Evolutionary conservation across 768 basidiomycete species (phyloP), one percentile per base, ranked within the genome.

Genomic region (Wakefieldia striispora): DNA sequence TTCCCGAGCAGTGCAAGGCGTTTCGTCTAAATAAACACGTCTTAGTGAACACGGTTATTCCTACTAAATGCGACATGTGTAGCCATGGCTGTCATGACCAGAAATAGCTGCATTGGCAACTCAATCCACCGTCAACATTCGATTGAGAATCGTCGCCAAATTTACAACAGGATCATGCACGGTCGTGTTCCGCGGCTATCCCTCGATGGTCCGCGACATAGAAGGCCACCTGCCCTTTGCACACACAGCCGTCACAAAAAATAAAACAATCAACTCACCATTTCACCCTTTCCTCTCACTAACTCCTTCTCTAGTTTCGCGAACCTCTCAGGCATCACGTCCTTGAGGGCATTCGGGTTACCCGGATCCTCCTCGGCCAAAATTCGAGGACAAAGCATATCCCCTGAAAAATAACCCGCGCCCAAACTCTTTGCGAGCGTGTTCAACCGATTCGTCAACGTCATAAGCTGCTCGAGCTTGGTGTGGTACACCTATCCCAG

Each of bases 291-390:
- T 11, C 89, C 91, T 45, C 86, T 75, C 10, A 88, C 83, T 16
- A 93, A 77, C 60, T 94, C 91, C 63, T 88, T 86, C 74, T 94
- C 90, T 6, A 95, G 72, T 58, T 75, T 84, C 40, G 81, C 76
- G 61, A 95, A 90, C 12, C 88, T 79, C 55, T 93, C 91, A 0
- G 87, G 84, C 11, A 83, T 85, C 14, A 93, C 88, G 58, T 94
- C 88, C 20, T 79, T 75, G 59, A 80, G 75, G 6, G 77, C 71
- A 37, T 58, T 53, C 4, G 71, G 53, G 50, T 71, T 62, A 27
- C 70, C 66, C 3, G 67, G 45, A 44, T 64, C 62, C 49, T 80
- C 79, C 8, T 74, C 79, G 7, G 56, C 46, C 2, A 77, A 79
- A 14, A 69, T 60, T 65, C 19, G 77, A n/a, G n/a, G 74, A 49